Conservation (phyloP, 345 rosid species). For the Salix purpurea region DNA sequence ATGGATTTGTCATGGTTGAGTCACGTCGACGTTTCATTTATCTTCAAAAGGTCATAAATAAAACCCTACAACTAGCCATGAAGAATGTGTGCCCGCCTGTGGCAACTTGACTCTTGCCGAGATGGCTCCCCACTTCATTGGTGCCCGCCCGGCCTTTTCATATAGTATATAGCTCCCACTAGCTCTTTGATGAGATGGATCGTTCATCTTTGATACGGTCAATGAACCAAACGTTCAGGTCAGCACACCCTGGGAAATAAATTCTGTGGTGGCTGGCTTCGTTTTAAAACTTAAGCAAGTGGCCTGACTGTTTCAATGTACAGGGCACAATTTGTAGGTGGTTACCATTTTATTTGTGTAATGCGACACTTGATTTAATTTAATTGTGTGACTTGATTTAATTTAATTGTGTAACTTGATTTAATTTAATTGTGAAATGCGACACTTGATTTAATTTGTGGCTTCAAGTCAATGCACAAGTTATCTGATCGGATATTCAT, state of each 20-base stretch:
- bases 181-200: background rate
- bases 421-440: background rate
- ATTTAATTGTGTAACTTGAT: background rate
- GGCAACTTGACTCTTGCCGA: background rate
- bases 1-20: constrained; percentile 41
- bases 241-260: background rate
- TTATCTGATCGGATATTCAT: background rate
- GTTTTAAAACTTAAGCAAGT: background rate
- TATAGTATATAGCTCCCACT: background rate
- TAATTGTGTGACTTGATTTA: background rate
- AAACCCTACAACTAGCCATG: no score
- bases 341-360: background rate
- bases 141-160: background rate
- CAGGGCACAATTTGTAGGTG: background rate
- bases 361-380: background rate
- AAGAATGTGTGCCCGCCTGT: background rate
- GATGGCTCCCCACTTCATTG: background rate
- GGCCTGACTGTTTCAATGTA: background rate
- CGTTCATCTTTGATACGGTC: background rate
- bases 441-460: background rate
- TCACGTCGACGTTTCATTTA: constrained; percentile 49
- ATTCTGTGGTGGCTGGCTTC: background rate
- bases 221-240: background rate
- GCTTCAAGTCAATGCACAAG: background rate
- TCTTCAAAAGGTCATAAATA: constrained; percentile 6